Evolutionary conservation across 2,329 filamentous ascomycete species (phyloP), one percentile per base, ranked within the genome.

Genomic region (Fusarium sp.): DNA sequence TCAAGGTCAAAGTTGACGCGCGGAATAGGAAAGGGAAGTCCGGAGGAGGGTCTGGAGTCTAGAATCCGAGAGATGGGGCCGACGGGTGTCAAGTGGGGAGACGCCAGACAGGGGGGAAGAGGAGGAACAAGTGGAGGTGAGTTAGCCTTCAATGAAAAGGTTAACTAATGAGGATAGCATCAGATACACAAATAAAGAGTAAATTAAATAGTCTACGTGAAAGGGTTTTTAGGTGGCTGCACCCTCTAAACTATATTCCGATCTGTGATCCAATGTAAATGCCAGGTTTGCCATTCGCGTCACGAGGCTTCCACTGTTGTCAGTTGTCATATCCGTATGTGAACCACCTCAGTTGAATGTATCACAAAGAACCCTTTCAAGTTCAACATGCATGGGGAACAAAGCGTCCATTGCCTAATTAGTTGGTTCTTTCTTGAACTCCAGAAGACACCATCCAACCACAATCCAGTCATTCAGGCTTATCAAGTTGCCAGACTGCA

Each of bases 21-120:
- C 32, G 32, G 58, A 49, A 53, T 47, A 51, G 28, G 36, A 55
- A 51, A 55, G 64, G 59, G 39, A 65, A 65, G 48, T 65, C 58
- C n/a, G 58, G 63, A 57, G 46, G 44, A 64, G 38, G 48, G 49
- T 65, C 64, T 67, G 26, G 64, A 64, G 49, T 68, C 55, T 55
- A 42, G 60, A 55, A 49, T 45, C 54, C 30, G 48, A 61, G 28
- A 40, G 45, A 45, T 59, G 62, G 62, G 62, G 55, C 55, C 45
- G 46, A 32, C 40, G 50, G 45, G 34, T 56, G 40, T n/a, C 26
- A 60, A 39, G 48, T 67, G 58, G 55, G 53, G 42, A 50, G 63
- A 49, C 26, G 26, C 50, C 58, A 59, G 32, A 36, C 43, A 64
- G 46, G 51, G 59, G 34, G n/a, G 47, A 28, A 26, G 38, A 24